Conservation (phyloP, 2,329 filamentous ascomycete genomes). For the Fonsecaea nubica region DNA sequence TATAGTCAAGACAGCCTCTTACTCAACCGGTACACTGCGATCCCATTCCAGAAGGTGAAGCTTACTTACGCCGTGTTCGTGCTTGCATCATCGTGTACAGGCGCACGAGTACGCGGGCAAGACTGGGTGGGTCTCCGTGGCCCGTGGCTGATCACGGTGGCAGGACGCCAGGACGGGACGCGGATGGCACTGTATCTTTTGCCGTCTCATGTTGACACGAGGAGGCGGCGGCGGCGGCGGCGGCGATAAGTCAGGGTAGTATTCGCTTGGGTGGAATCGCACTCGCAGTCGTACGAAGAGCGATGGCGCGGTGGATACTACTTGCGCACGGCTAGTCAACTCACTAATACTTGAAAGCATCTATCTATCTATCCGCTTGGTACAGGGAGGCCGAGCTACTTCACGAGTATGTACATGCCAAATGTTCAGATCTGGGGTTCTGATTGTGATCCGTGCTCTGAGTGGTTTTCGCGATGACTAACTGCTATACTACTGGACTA, state of each 20-base stretch:
- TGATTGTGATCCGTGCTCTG: not conserved
- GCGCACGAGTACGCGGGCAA: not conserved
- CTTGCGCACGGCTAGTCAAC: not conserved
- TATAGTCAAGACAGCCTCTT: not conserved
- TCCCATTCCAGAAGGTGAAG: not conserved
- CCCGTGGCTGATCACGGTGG: not conserved
- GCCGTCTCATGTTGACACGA: not conserved
- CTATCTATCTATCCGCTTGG: too few species aligned
- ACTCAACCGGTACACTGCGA: not conserved
- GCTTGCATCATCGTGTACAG: not conserved
- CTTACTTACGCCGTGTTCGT: not conserved
- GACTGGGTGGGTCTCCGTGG: not conserved
- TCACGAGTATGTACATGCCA: not conserved
- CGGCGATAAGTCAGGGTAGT: slow-evolving; percentile 2
- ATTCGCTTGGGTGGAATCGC: slow-evolving; percentile 1
- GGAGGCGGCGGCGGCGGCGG: too few species aligned
- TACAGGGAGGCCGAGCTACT: not conserved
- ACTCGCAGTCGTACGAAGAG: too few species aligned
- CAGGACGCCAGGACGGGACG: not conserved
- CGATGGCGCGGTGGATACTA: not conserved
- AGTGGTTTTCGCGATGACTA: not conserved
- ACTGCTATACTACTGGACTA: not conserved
- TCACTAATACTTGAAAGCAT: not conserved
- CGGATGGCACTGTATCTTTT: not conserved
- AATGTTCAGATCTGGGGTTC: not conserved